Evolutionary conservation across 2,329 filamentous ascomycete genomes (phyloP).

Genomic region (Botrytis deweyae): DNA sequence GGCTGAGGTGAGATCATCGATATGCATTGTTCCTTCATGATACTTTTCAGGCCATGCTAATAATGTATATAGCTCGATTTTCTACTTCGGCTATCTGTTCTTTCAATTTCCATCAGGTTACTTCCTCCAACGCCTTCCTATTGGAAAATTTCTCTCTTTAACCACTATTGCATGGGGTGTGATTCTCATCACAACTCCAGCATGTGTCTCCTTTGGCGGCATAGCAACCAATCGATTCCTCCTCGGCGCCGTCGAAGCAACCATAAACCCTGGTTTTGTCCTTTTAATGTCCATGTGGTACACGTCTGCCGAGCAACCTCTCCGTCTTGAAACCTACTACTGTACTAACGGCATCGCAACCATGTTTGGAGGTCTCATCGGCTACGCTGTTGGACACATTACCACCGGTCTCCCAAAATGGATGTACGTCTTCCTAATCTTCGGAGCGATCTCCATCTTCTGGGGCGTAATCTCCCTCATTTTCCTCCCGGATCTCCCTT

Average conservation of each 20-base stretch:
- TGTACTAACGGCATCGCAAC: constrained; percentile 43
- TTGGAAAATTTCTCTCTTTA: constrained; percentile 49
- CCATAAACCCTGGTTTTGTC: constrained; percentile 52
- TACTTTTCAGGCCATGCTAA: not conserved
- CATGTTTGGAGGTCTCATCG: constrained; percentile 51
- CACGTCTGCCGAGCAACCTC: constrained; percentile 42
- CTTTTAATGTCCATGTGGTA: constrained; percentile 44
- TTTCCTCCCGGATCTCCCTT: constrained; percentile 60
- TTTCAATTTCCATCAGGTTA: constrained; percentile 48
- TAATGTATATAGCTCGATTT: constrained; percentile 44
- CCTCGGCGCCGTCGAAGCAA: constrained; percentile 55
- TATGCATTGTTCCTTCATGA: not conserved
- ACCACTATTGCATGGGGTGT: constrained; percentile 50
- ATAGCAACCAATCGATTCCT: constrained; percentile 59
- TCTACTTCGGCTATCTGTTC: constrained; percentile 52
- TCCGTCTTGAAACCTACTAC: constrained; percentile 42
- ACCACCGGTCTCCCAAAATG: constrained; percentile 49
- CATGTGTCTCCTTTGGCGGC: constrained; percentile 56
- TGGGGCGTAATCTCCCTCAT: constrained; percentile 58
- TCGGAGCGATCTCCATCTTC: constrained; percentile 52
- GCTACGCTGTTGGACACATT: constrained; percentile 56
- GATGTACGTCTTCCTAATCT: constrained; percentile 61
- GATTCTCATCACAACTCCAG: constrained; percentile 49
- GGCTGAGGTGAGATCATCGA: constrained; percentile 42
- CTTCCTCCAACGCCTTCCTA: constrained; percentile 48